Conservation (phyloP, 345 rosid genomes). For the Linum tenue region DNA sequence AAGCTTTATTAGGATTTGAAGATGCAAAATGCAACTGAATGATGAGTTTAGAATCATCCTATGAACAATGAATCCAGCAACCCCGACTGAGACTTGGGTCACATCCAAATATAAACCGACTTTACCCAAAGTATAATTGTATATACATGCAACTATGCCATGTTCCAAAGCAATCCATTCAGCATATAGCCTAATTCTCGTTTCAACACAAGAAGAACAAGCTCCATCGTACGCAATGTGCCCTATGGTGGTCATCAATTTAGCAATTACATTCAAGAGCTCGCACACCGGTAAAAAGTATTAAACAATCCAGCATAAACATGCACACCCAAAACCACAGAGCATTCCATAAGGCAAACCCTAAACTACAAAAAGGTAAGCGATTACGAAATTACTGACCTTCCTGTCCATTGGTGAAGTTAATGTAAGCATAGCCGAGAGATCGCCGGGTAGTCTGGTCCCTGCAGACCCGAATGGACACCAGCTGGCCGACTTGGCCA, state of each 20-base stretch:
- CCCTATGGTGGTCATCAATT: neutral
- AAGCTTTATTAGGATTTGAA: too few species aligned
- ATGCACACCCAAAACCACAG: too few species aligned
- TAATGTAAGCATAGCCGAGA: slow-evolving; percentile 20
- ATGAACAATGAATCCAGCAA: too few species aligned
- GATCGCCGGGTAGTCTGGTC: slow-evolving; percentile 5
- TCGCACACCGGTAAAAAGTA: neutral
- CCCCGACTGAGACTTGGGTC: too few species aligned
- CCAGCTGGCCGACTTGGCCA: slow-evolving; percentile 4
- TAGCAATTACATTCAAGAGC: neutral
- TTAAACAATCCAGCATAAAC: neutral
- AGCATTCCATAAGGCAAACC: too few species aligned
- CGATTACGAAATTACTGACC: slow-evolving; percentile 10
- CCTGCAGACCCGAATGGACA: slow-evolving; percentile 3
- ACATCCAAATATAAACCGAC: too few species aligned
- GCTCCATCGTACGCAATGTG: neutral
- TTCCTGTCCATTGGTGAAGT: slow-evolving; percentile 20
- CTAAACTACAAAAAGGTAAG: neutral
- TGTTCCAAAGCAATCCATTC: too few species aligned
- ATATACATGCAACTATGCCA: too few species aligned
- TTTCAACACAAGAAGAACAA: neutral
- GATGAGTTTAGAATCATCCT: too few species aligned
- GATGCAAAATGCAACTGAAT: too few species aligned
- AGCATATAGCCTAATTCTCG: too few species aligned
- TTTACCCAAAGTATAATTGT: too few species aligned